These are phyloP conservation scores for Penicillium flavigenum DNA, from an alignment of 495 filamentous ascomycete genomes.

Conservation along the genomic window DNA sequence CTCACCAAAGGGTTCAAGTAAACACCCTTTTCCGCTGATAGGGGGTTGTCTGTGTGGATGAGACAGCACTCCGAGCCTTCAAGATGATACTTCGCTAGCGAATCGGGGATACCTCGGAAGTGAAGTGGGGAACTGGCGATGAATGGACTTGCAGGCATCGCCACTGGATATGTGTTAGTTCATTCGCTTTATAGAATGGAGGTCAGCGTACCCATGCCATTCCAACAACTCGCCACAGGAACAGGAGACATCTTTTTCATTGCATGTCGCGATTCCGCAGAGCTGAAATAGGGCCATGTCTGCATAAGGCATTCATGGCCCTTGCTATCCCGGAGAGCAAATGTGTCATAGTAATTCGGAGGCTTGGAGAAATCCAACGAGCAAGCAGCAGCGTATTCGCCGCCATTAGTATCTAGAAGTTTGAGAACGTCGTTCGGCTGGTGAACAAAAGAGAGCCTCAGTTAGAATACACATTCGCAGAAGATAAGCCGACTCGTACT, in stretches of 20 bases:
- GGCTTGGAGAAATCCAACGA: slow-evolving; percentile 72
- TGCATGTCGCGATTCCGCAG: slow-evolving; percentile 56
- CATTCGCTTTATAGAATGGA: background rate
- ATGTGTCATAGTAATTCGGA: slow-evolving; percentile 77
- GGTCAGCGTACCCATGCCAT: slow-evolving; percentile 59
- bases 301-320: slow-evolving; percentile 62
- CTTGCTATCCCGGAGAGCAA: slow-evolving; percentile 70
- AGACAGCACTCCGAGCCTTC: slow-evolving; percentile 84
- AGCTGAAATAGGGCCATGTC: slow-evolving; percentile 78
- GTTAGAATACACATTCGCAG: background rate
- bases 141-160: slow-evolving; percentile 61
- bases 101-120: slow-evolving; percentile 73
- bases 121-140: slow-evolving; percentile 42
- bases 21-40: slow-evolving; percentile 56
- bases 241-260: slow-evolving; percentile 56
- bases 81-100: slow-evolving; percentile 63
- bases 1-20: slow-evolving; percentile 78
- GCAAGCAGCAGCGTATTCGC: slow-evolving; percentile 78
- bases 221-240: slow-evolving; percentile 79
- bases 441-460: background rate
- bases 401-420: slow-evolving; percentile 70
- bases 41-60: slow-evolving; percentile 71
- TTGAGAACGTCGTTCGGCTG: slow-evolving; percentile 62
- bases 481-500: slow-evolving; percentile 10
- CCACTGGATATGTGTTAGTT: slow-evolving; percentile 38